Evolutionary conservation across 2,329 filamentous ascomycete genomes (phyloP).

Genomic region (Periconia digitata): DNA sequence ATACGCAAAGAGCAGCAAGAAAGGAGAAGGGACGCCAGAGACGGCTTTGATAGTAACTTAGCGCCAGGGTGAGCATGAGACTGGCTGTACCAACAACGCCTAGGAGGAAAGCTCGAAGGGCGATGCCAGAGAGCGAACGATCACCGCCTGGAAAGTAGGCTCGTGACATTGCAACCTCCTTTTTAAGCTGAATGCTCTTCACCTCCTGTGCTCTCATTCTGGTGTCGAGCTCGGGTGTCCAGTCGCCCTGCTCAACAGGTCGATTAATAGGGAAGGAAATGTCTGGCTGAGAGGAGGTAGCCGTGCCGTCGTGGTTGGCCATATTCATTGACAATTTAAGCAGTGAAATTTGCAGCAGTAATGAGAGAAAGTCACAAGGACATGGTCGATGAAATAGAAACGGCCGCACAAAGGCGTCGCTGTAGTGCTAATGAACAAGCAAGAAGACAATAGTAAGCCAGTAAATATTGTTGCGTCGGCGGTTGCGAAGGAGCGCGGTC

Average conservation of each 20-base stretch:
- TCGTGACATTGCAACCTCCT: conserved; percentile 18
- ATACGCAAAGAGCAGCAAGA: conserved; percentile 67
- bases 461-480: not conserved
- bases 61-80: conserved; percentile 30
- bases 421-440: not conserved
- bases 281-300: conserved; percentile 25
- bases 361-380: conserved; percentile 1
- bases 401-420: conserved; percentile 1
- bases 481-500: not conserved
- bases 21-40: conserved; percentile 67
- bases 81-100: conserved; percentile 43
- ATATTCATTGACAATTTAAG: conserved; percentile 13
- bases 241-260: conserved; percentile 21
- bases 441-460: conserved; percentile 19
- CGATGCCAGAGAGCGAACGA: conserved; percentile 51
- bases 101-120: conserved; percentile 48
- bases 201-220: conserved; percentile 27
- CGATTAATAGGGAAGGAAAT: conserved; percentile 36
- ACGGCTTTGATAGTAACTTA: conserved; percentile 37
- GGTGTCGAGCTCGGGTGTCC: conserved; percentile 30
- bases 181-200: conserved; percentile 15
- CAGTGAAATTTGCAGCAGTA: not conserved
- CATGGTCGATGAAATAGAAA: conserved; percentile 6
- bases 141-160: conserved; percentile 46
- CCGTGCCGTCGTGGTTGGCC: conserved; percentile 11